These are phyloP conservation scores for Trametopsis cervina DNA, from an alignment of 768 basidiomycete genomes.

Conservation along the genomic window DNA sequence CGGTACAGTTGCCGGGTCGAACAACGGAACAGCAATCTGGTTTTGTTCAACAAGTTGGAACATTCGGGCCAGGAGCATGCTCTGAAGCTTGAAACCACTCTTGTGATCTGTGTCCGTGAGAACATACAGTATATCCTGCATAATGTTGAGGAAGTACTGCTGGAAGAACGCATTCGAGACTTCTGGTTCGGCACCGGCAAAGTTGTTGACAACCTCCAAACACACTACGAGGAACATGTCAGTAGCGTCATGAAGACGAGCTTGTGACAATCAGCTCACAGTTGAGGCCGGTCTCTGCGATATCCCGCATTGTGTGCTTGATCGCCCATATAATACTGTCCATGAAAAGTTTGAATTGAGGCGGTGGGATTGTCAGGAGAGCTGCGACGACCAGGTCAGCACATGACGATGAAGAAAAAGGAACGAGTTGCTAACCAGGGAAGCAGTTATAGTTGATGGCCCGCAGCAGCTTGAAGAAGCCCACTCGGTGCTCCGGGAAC, in stretches of 20 bases:
- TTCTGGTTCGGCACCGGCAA: slow-evolving; percentile 69
- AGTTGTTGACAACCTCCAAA: slow-evolving; percentile 93
- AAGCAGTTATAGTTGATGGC: slow-evolving; percentile 93
- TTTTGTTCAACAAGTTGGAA: slow-evolving; percentile 88
- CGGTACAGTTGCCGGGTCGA: slow-evolving; percentile 65
- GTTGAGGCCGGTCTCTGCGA: slow-evolving; percentile 85
- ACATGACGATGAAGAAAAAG: neutral
- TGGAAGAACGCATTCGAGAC: slow-evolving; percentile 94
- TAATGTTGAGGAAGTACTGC: slow-evolving; percentile 86
- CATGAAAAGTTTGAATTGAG: slow-evolving; percentile 96
- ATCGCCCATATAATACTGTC: slow-evolving; percentile 99
- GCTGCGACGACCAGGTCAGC: slow-evolving; percentile 35
- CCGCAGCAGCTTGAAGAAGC: slow-evolving; percentile 93
- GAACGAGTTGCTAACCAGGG: slow-evolving; percentile 59
- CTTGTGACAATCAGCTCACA: slow-evolving; percentile 33
- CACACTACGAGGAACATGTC: slow-evolving; percentile 48
- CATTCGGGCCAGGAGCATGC: slow-evolving; percentile 84
- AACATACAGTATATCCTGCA: slow-evolving; percentile 96
- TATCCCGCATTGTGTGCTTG: slow-evolving; percentile 99
- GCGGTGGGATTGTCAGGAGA: slow-evolving; percentile 77
- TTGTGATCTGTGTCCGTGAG: slow-evolving; percentile 98
- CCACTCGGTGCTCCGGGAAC: slow-evolving; percentile 94
- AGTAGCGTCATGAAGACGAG: neutral
- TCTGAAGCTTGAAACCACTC: slow-evolving; percentile 96
- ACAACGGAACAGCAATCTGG: slow-evolving; percentile 75